Base-by-base conservation (phyloP, 2,329 filamentous ascomycete genomes). In the Trichoderma simmonsii region DNA sequence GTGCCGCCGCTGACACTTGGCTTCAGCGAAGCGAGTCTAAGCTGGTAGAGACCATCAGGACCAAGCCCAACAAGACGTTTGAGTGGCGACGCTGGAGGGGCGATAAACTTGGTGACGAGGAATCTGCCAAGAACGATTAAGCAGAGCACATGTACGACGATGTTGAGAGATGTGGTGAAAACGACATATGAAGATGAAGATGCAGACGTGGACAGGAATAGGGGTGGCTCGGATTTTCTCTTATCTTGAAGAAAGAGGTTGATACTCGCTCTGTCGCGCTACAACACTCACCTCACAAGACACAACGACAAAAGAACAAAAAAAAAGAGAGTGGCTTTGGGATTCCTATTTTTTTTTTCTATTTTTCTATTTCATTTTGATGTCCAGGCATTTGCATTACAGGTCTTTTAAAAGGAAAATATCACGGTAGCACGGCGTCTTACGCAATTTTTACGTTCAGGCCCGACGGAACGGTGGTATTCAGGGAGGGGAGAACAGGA, bases 21-120 rank as follows among this genome's bases (percentile, higher is more conserved):
- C 78, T 83, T 80, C 74, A 80, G 74, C 78, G 83, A 21, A 82
- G 81, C 71, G 83, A 85, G 72, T 77, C 81, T 54, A 81, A 80
- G 76, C 76, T 85, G 39, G 77, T 79, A 26, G 74, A 80, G 8
- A 77, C 80, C 3, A 83, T 85, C 78, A 82, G 69, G 80, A 83
- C 70, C 75, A 85, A 81, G 79, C 82, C 83, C 26, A 75, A 73
- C 36, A 79, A 77, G 32, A 78, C 79, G 2, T 84, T 84, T 71
- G 75, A 79, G 62, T 81, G 79, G 79, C 72, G 64, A 30, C 74
- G 71, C 26, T 69, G 66, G 36, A 75, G 75, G 4, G 43, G 70
- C 39, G 72, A 60, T 2, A 51, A 65, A 48, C 12, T 30, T 3
- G 4, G 12, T 21, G 54, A 73, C 39, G 71, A 67, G 61, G 61